Conservation (phyloP, 2,329 filamentous ascomycete species). For the Phyllosticta citribraziliensis region DNA sequence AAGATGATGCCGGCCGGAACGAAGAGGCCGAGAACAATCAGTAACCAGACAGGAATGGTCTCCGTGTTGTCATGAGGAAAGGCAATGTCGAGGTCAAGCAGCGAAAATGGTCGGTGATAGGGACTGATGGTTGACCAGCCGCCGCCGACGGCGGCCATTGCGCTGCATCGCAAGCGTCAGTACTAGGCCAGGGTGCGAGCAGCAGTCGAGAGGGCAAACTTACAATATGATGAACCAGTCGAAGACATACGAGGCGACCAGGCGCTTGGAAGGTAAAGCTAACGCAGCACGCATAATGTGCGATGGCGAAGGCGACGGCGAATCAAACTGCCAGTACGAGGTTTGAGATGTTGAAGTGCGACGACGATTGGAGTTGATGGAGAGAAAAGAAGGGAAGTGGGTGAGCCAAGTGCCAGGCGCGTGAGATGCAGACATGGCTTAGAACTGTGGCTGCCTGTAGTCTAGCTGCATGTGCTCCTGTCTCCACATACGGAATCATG, state of each 20-base stretch:
- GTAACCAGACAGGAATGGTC: constrained; percentile 57
- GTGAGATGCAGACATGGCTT: background rate
- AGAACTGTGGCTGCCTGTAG: background rate
- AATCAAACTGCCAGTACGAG: background rate
- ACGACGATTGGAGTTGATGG: background rate
- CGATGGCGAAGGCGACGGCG: background rate
- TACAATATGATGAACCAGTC: constrained; percentile 65
- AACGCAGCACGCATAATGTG: background rate
- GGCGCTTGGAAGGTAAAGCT: constrained; percentile 34
- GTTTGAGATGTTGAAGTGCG: background rate
- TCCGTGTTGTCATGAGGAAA: constrained; percentile 64
- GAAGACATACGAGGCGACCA: constrained; percentile 58
- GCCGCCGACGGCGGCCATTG: constrained; percentile 49
- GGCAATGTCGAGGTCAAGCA: constrained; percentile 67
- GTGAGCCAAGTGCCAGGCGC: background rate
- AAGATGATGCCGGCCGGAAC: constrained; percentile 60
- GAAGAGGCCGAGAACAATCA: constrained; percentile 54
- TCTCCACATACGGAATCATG: background rate
- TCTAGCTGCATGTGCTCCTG: background rate
- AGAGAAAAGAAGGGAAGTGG: background rate
- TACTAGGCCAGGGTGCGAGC: background rate
- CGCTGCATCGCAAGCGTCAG: constrained; percentile 25
- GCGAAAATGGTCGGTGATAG: constrained; percentile 60
- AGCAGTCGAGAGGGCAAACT: constrained; percentile 16
- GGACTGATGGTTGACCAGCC: constrained; percentile 51